phyloP scores from a whole-genome alignment of 306 rosid genomes.

The Trifolium fragiferum region DNA sequence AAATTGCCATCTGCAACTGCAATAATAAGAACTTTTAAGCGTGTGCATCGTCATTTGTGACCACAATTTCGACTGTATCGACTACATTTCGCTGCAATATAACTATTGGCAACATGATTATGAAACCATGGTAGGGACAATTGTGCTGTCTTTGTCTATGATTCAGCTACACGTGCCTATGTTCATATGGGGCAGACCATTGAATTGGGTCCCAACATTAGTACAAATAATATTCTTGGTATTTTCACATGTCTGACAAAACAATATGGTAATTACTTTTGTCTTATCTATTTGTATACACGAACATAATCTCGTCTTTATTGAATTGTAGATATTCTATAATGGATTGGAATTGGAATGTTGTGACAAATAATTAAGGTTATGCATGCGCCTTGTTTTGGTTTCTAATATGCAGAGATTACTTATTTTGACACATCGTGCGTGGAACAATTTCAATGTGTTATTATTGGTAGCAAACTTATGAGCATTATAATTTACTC shows the following conservation, averaged over 20 bases:
- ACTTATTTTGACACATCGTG: constrained; percentile 28
- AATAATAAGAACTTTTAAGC: background rate
- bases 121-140: background rate
- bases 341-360: constrained; percentile 37
- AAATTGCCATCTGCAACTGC: background rate
- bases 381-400: constrained; percentile 28
- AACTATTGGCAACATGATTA: background rate
- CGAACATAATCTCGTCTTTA: constrained; percentile 35
- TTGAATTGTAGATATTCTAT: constrained; percentile 25
- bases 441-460: constrained; percentile 16
- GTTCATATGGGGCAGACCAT: background rate
- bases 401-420: constrained; percentile 30
- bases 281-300: constrained; percentile 23
- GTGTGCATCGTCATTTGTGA: background rate
- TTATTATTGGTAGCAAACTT: constrained; percentile 34
- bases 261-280: constrained; percentile 36
- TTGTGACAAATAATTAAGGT: constrained; percentile 36
- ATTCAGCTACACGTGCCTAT: background rate
- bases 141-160: background rate
- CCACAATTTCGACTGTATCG: background rate
- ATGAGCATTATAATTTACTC: constrained; percentile 19
- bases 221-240: constrained; percentile 42
- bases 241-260: constrained; percentile 52
- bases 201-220: constrained; percentile 39
- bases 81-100: background rate